Conservation (phyloP, 768 basidiomycete genomes). For the Lactarius psammicola region DNA sequence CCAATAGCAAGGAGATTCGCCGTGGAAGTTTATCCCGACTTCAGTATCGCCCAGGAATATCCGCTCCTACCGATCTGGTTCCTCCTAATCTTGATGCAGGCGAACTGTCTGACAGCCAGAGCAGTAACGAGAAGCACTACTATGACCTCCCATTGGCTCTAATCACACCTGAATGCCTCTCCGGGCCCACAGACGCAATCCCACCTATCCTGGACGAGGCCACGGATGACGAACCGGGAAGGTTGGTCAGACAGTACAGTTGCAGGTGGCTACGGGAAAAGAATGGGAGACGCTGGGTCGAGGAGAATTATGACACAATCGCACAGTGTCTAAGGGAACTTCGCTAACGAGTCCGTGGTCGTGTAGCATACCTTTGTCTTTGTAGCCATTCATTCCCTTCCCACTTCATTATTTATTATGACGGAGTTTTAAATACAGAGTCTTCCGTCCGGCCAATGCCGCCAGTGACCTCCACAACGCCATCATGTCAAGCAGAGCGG, state of each 20-base stretch:
- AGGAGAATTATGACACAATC: constrained; percentile 38
- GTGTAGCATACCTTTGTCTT: too few species aligned
- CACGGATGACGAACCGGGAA: background rate
- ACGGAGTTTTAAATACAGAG: background rate
- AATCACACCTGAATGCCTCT: background rate
- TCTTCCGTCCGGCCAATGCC: background rate
- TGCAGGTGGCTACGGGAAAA: constrained; percentile 44
- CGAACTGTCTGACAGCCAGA: background rate
- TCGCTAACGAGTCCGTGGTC: background rate
- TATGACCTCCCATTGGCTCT: background rate
- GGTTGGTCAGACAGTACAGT: constrained; percentile 31
- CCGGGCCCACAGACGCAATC: background rate
- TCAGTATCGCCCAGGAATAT: constrained; percentile 38
- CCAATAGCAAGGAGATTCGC: constrained; percentile 13
- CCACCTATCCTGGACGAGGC: background rate
- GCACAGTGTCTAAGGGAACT: constrained; percentile 37
- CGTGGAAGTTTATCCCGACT: constrained; percentile 32
- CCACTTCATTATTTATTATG: too few species aligned
- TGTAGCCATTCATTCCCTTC: too few species aligned
- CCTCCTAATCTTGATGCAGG: constrained; percentile 26
- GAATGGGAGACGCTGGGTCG: constrained; percentile 39
- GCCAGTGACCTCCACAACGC: constrained; percentile 24
- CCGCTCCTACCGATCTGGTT: constrained; percentile 33
- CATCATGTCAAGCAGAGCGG: constrained; percentile 74
- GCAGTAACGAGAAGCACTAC: constrained; percentile 1